These are phyloP conservation scores for Plasmopara muralis DNA, from an alignment of 352 stramenopile species.

Conservation along the genomic window DNA sequence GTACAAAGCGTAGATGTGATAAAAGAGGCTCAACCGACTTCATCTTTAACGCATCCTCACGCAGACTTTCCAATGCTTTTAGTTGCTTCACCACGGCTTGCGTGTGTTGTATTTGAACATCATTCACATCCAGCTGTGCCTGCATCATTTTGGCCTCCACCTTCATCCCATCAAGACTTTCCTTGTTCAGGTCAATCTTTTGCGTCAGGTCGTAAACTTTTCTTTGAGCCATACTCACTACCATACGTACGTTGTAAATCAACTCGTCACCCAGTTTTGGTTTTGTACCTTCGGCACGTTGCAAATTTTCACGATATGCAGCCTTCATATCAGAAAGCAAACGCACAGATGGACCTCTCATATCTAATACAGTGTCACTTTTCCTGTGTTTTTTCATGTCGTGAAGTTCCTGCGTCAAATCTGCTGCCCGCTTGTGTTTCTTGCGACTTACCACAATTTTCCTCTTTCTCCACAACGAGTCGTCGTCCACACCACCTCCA, in stretches of 20 bases:
- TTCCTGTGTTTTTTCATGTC: conserved; percentile 35
- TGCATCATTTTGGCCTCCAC: conserved; percentile 64
- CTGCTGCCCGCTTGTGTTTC: conserved; percentile 55
- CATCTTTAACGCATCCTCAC: conserved; percentile 26
- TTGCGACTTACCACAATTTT: conserved; percentile 33
- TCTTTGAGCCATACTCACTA: conserved; percentile 79
- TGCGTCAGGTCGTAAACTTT: conserved; percentile 72
- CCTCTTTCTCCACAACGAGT: conserved; percentile 77
- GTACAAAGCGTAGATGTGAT: conserved; percentile 34
- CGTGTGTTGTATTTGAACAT: conserved; percentile 40
- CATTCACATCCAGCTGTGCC: conserved; percentile 51
- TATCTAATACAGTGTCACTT: conserved; percentile 80
- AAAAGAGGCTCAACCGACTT: conserved; percentile 40
- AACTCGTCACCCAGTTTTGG: conserved; percentile 87
- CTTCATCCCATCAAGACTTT: conserved; percentile 44
- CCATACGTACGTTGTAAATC: conserved; percentile 87
- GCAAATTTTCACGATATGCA: conserved; percentile 48
- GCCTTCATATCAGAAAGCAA: conserved; percentile 62
- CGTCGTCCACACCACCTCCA: conserved; percentile 44
- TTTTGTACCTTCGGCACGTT: conserved; percentile 33
- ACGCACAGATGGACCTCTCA: conserved; percentile 79
- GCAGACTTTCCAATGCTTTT: conserved; percentile 31
- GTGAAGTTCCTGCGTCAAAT: conserved; percentile 52
- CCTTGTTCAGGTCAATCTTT: conserved; percentile 49
- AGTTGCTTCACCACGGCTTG: conserved; percentile 43